Percentiles rank a stretch among this genome's conserved stretches.
These are phyloP conservation scores for Oryza longistaminata DNA, from an alignment of 176 grass and related monocot species.

Conservation along the genomic window DNA sequence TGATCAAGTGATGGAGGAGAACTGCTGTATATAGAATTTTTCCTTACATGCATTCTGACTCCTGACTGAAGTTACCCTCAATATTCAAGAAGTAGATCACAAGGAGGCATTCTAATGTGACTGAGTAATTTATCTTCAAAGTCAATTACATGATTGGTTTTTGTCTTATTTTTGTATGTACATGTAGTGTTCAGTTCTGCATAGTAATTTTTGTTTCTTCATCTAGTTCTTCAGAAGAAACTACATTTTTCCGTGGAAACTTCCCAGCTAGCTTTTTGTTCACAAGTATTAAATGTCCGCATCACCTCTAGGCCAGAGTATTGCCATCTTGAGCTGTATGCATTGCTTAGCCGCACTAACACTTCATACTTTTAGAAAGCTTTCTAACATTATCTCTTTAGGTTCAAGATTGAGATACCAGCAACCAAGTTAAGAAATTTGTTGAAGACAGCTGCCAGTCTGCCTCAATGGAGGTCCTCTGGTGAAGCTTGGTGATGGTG, in stretches of 20 bases:
- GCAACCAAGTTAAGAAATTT: no score
- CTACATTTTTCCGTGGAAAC: neutral
- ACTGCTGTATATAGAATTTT: neutral
- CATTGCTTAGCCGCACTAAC: neutral
- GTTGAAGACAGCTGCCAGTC: no score
- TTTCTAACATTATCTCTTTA: no score
- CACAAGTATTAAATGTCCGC: neutral
- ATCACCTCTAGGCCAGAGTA: neutral
- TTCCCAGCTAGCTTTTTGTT: neutral
- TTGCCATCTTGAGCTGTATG: slow-evolving; percentile 6
- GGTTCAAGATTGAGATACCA: no score
- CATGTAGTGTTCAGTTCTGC: neutral
- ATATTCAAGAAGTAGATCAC: neutral
- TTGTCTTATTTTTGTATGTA: neutral
- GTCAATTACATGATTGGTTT: neutral
- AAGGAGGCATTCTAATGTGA: neutral
- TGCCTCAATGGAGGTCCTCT: no score
- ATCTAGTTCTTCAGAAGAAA: neutral
- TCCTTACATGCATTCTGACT: neutral
- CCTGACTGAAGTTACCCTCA: neutral
- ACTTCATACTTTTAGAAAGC: neutral
- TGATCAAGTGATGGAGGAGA: slow-evolving; percentile 23
- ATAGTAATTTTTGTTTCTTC: neutral
- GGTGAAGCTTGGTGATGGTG: no score
- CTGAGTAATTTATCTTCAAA: no score